These are phyloP conservation scores for Voacanga thouarsii DNA, from an alignment of 257 asterid species.

Conservation along the genomic window DNA sequence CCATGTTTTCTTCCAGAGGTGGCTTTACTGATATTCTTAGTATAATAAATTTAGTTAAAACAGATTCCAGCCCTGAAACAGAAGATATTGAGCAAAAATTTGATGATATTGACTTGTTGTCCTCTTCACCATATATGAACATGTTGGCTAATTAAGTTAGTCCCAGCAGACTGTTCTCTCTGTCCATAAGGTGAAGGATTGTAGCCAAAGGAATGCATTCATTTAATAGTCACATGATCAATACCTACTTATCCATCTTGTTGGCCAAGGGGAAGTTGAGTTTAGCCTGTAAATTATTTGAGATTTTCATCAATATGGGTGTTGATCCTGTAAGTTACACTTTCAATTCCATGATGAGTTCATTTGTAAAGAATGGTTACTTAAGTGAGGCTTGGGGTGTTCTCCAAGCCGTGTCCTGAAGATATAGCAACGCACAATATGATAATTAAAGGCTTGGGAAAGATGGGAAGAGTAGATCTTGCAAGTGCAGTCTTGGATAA, in stretches of 20 bases:
- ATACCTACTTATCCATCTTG: slow-evolving; percentile 80
- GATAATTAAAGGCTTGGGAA: slow-evolving; percentile 80
- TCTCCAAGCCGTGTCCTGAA: slow-evolving; percentile 59
- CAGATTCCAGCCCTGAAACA: slow-evolving; percentile 16
- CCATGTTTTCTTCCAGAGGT: slow-evolving; percentile 56
- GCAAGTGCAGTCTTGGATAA: slow-evolving; percentile 75
- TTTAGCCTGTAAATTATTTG: slow-evolving; percentile 84
- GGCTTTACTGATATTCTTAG: slow-evolving; percentile 54
- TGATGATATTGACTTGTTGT: slow-evolving; percentile 67
- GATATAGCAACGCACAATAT: slow-evolving; percentile 82
- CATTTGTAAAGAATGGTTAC: slow-evolving; percentile 88
- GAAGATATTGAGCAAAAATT: slow-evolving; percentile 22
- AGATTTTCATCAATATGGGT: slow-evolving; percentile 68
- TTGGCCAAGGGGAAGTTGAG: slow-evolving; percentile 87
- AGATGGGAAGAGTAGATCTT: slow-evolving; percentile 90
- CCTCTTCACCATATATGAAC: slow-evolving; percentile 92
- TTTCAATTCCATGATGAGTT: slow-evolving; percentile 85
- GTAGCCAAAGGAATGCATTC: slow-evolving; percentile 61
- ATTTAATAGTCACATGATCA: slow-evolving; percentile 80
- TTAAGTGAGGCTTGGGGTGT: slow-evolving; percentile 85
- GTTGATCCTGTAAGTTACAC: slow-evolving; percentile 69
- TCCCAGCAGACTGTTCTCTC: slow-evolving; percentile 35
- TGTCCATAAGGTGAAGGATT: slow-evolving; percentile 59
- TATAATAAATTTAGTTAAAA: slow-evolving; percentile 23
- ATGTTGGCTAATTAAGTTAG: slow-evolving; percentile 47